Conservation (phyloP, 139 green algal genomes). For the Micractinium sp. region DNA sequence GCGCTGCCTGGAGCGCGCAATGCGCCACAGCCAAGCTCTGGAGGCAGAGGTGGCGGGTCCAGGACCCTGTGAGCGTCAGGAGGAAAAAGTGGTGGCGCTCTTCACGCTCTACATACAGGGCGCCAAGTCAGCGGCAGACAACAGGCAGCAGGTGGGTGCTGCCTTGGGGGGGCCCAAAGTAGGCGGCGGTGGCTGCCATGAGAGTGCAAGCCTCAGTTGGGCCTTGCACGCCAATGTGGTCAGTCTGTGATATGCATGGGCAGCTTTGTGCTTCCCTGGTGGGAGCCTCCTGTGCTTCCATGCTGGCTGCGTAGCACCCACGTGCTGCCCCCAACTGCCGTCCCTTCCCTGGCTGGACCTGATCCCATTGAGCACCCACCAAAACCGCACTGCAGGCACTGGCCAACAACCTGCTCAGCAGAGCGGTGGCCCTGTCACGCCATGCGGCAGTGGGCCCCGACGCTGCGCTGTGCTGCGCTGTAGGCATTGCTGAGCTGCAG, state of each 20-base stretch:
- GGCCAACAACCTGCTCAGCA: constrained; percentile 38
- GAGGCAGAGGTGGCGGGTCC: constrained; percentile 9
- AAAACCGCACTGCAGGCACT: constrained; percentile 3
- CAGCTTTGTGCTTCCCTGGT: no score
- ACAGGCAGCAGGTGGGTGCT: constrained; percentile 22
- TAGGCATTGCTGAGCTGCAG: constrained; percentile 34
- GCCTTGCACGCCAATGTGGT: no score
- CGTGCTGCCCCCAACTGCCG: no score
- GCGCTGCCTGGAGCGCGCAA: constrained; percentile 19
- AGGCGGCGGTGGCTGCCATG: not conserved
- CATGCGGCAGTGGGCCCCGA: constrained; percentile 10
- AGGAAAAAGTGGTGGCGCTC: constrained; percentile 27
- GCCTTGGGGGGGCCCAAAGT: not conserved
- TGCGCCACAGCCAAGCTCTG: constrained; percentile 24
- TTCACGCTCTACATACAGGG: constrained; percentile 35
- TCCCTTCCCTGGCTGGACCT: no score
- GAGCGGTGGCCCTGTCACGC: constrained; percentile 27
- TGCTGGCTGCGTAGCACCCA: no score
- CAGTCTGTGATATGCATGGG: not conserved
- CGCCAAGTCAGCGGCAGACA: not conserved
- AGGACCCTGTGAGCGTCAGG: not conserved
- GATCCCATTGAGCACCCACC: not conserved
- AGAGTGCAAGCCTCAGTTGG: no score
- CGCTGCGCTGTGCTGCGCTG: constrained; percentile 9
- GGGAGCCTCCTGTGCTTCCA: no score